Evolutionary conservation across 345 rosid genomes (phyloP).

Genomic region (Bruguiera sexangula): DNA sequence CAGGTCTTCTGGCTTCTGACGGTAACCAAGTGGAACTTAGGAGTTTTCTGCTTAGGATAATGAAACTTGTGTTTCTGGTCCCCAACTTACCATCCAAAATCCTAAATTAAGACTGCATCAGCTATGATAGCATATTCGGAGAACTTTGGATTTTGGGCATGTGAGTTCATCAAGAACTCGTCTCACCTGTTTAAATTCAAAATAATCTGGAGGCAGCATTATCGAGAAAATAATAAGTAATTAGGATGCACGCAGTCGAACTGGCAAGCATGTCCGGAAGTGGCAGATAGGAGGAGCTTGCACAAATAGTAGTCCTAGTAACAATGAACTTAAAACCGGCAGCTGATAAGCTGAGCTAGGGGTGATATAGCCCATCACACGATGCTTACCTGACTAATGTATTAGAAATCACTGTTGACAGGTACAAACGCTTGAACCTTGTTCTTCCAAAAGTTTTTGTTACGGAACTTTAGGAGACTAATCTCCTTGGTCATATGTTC

Average conservation of each 20-base stretch:
- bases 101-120: not conserved
- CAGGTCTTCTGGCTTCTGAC: constrained; percentile 7
- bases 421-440: not conserved
- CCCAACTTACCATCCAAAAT: not conserved
- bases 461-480: no score
- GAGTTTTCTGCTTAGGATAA: not conserved
- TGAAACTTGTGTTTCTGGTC: not conserved
- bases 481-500: no score
- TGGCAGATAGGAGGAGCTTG: no score
- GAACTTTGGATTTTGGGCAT: not conserved
- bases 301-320: not conserved
- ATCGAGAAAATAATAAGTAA: not conserved
- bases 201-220: not conserved
- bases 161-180: not conserved
- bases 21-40: not conserved
- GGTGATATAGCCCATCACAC: not conserved
- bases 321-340: not conserved
- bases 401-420: no score
- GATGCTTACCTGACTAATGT: not conserved
- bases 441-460: no score
- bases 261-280: not conserved
- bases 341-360: not conserved
- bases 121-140: not conserved
- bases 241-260: not conserved
- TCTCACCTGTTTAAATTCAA: not conserved